phyloP scores from a whole-genome alignment of 179 eudicot species.

The Drosera spatulata region DNA sequence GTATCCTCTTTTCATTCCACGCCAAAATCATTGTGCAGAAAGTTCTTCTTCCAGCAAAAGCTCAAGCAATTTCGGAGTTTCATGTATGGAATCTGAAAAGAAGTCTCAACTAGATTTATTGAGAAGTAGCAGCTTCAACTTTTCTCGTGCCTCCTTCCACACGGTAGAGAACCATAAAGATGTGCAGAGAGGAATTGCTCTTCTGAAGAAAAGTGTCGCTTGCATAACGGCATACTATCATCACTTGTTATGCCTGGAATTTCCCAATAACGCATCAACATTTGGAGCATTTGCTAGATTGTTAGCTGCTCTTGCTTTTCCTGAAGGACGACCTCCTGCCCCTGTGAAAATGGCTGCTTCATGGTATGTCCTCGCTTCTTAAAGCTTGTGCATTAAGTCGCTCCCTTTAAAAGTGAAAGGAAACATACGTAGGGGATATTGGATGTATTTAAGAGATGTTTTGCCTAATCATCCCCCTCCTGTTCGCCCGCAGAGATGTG shows the following conservation, averaged over 20 bases:
- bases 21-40: constrained; percentile 82
- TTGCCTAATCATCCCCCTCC: no score
- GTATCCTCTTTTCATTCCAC: constrained; percentile 90
- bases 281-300: constrained; percentile 92
- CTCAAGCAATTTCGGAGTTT: constrained; percentile 78
- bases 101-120: constrained; percentile 66
- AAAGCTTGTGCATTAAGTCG: not conserved
- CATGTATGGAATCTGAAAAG: constrained; percentile 70
- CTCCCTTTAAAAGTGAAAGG: no score
- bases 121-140: constrained; percentile 69
- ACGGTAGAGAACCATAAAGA: constrained; percentile 76
- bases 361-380: constrained; percentile 35
- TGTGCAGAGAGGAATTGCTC: constrained; percentile 95
- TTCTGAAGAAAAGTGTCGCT: constrained; percentile 97
- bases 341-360: constrained; percentile 74
- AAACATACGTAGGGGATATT: no score
- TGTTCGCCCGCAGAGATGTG: no score
- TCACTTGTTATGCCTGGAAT: constrained; percentile 71
- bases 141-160: constrained; percentile 74
- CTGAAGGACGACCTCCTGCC: constrained; percentile 80
- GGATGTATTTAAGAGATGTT: no score
- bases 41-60: constrained; percentile 93
- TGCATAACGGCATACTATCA: constrained; percentile 89
- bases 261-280: constrained; percentile 78
- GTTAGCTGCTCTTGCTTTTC: constrained; percentile 84